Evolutionary conservation across 169 alveolate species (phyloP), one percentile per base, ranked within the genome.

Genomic region (Plasmodium cynomolgi): DNA sequence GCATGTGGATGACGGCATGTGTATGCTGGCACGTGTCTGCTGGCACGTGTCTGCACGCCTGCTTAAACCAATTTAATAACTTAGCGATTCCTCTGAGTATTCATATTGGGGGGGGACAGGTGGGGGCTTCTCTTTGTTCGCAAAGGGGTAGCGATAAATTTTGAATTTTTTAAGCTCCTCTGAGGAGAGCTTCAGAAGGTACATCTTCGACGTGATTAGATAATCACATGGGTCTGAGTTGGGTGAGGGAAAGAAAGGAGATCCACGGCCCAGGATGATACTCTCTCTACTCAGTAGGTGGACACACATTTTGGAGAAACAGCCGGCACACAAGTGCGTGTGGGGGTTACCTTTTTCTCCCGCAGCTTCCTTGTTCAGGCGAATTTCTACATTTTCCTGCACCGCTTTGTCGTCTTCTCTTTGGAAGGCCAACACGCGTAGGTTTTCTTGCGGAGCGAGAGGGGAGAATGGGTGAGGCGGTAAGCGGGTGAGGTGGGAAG

Each of bases 31-130:
- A 62, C 3, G 2, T 62, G 75, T 2, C 75, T 62, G 37, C 0
- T 6, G 15, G 33, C 3, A 62, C 11, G 31, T 58, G 26, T 58
- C 33, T 17, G 11, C 20, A 41, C 15, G 2, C 13, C 56, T 2
- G n/a, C n/a, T 13, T 44, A 44, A 44, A 44, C 7, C n/a, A n/a
- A 79, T 23, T 13, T 44, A 81, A n/a, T 71, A 20, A 84, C 93
- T 84, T 84, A 84, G 54, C 33, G 93, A 84, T 31, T 84, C 56
- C 39, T 84, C 93, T 9, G 93, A 72, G 54, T 74, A 84, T 72
- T 84, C 93, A 33, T 84, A 84, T 74, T 50, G 44, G 26, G 75
- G 74, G 37, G 93, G 85, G 34, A 84, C 80, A 20, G 2, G 62
- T 39, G 37, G 54, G 4, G 84, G 50, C 29, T 47, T 84, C 84